phyloP scores from a whole-genome alignment of 78 protist species.

The Dictyostelium intermedium region DNA sequence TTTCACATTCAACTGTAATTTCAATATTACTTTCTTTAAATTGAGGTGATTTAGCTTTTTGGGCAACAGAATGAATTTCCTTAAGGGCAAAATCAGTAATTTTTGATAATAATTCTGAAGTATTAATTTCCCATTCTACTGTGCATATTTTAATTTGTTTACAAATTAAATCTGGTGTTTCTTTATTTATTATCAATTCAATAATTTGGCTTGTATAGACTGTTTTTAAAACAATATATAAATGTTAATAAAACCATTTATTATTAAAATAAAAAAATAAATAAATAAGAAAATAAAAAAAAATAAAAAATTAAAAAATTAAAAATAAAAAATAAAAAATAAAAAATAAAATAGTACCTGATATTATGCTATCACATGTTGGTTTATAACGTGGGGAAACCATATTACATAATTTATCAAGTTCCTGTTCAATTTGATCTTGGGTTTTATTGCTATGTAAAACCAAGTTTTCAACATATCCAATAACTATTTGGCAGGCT shows the following conservation, averaged over 20 bases:
- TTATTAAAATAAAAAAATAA: no score
- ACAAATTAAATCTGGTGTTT: background rate
- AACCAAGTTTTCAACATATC: background rate
- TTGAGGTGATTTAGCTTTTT: background rate
- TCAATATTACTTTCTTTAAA: background rate
- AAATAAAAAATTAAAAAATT: no score
- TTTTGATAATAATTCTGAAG: background rate
- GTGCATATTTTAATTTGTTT: background rate
- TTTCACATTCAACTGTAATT: background rate
- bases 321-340: background rate
- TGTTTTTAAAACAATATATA: no score
- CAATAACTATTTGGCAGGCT: background rate
- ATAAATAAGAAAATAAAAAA: background rate
- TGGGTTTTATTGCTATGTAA: background rate
- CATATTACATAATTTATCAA: background rate
- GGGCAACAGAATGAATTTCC: background rate
- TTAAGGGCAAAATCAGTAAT: background rate
- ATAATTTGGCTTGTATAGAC: background rate
- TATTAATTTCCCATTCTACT: background rate
- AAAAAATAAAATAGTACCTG: background rate
- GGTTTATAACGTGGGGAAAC: background rate
- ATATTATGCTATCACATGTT: background rate
- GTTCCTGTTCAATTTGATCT: background rate
- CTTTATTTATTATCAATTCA: background rate
- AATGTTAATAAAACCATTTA: no score